These are phyloP conservation scores for Colletotrichum musicola DNA, from an alignment of 2,329 filamentous ascomycete genomes.

Conservation along the genomic window DNA sequence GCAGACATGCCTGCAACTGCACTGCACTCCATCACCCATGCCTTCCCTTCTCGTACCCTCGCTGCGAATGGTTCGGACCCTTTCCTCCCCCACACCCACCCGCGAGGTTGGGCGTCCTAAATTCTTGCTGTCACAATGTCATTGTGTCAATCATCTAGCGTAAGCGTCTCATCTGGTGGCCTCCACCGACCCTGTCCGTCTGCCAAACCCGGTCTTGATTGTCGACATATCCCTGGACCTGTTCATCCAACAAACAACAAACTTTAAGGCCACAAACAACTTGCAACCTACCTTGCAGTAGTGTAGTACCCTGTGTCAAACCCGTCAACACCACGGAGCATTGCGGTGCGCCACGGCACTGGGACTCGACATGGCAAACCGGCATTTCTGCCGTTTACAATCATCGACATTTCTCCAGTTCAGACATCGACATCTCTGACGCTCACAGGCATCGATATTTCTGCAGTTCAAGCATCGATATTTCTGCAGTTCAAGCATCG, in stretches of 20 bases:
- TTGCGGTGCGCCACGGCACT: neutral
- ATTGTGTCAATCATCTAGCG: neutral
- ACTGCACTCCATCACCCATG: neutral
- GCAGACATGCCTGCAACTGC: too few relatives aligned
- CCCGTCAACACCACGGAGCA: neutral
- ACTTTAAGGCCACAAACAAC: neutral
- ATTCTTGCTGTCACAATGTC: neutral
- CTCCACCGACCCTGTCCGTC: neutral
- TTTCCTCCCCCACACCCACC: neutral
- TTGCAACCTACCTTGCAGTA: neutral
- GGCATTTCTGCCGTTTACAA: neutral
- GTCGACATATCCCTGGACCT: neutral
- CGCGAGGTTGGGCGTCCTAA: neutral
- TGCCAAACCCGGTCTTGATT: neutral
- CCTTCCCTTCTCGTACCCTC: constrained; percentile 8
- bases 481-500: too few relatives aligned
- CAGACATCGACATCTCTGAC: too few relatives aligned
- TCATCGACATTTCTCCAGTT: too few relatives aligned
- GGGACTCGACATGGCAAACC: neutral
- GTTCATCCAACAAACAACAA: constrained; percentile 6
- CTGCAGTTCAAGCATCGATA: too few relatives aligned
- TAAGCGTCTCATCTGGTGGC: neutral
- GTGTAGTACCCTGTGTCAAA: neutral
- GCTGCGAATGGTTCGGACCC: neutral
- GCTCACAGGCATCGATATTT: too few relatives aligned